Evolutionary conservation across 2,329 filamentous ascomycete species (phyloP).

Genomic region (Diaporthe eres): DNA sequence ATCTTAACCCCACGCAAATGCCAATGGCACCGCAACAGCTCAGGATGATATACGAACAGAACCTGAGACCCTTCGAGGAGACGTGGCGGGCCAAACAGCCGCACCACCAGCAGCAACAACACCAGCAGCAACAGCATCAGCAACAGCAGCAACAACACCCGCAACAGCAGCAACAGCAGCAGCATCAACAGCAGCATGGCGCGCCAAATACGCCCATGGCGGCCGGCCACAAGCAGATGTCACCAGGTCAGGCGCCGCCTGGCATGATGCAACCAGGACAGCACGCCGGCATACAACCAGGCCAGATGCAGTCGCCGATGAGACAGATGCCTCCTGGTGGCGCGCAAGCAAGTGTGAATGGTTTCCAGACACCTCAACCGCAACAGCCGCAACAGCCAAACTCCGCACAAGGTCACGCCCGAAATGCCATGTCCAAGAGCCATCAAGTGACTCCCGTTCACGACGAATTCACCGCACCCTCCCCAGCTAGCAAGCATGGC

Average conservation of each 20-base stretch:
- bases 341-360: conserved; percentile 63
- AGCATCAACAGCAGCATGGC: conserved; percentile 49
- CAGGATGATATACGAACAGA: conserved; percentile 80
- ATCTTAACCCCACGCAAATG: conserved; percentile 73
- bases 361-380: conserved; percentile 61
- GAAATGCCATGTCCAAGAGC: conserved; percentile 66
- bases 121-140: background rate
- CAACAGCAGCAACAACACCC: conserved; percentile 49
- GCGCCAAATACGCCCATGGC: conserved; percentile 51
- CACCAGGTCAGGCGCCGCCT: conserved; percentile 55
- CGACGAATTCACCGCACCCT: conserved; percentile 59
- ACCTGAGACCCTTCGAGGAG: conserved; percentile 83
- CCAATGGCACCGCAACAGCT: conserved; percentile 79
- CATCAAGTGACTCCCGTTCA: conserved; percentile 60
- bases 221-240: conserved; percentile 58
- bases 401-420: conserved; percentile 59
- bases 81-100: conserved; percentile 68
- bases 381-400: conserved; percentile 59
- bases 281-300: conserved; percentile 58
- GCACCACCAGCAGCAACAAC: conserved; percentile 59
- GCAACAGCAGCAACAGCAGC: conserved; percentile 53
- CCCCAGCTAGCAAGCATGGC: conserved; percentile 61
- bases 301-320: conserved; percentile 56
- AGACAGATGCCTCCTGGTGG: conserved; percentile 63
- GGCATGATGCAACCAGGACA: conserved; percentile 58